Percentiles rank a stretch among this genome's conserved stretches.
phyloP scores from a whole-genome alignment of 1,284 basidiomycete species.

The Leccinum angustisporum region DNA sequence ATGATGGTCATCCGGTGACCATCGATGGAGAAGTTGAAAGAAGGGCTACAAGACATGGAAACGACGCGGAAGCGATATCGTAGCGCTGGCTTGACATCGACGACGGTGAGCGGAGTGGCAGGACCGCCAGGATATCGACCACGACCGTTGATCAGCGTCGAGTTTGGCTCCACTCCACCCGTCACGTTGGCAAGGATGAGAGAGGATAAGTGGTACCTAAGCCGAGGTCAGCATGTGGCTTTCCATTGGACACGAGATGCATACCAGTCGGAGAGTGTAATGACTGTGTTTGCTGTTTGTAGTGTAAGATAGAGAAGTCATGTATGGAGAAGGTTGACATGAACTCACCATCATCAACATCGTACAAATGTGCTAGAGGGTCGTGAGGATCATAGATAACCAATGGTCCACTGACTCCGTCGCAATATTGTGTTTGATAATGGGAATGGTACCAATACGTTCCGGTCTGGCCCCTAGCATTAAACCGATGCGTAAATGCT shows the following conservation, averaged over 20 bases:
- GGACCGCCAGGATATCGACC: conserved; percentile 42
- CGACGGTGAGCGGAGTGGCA: conserved; percentile 32
- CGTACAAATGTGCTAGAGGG: conserved; percentile 36
- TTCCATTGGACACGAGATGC: neutral
- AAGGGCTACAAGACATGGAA: conserved; percentile 35
- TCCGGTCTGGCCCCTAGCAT: conserved; percentile 23
- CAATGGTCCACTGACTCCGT: conserved; percentile 45
- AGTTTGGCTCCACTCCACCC: conserved; percentile 30
- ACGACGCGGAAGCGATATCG: conserved; percentile 38
- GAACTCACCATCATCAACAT: conserved; percentile 39
- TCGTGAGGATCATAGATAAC: conserved; percentile 42
- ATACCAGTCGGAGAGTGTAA: conserved; percentile 35
- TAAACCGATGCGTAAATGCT: conserved; percentile 28
- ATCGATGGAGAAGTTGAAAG: conserved; percentile 43
- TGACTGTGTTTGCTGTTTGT: conserved; percentile 31
- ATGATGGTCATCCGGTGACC: conserved; percentile 46
- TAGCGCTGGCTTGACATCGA: conserved; percentile 27
- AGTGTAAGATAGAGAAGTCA: conserved; percentile 2
- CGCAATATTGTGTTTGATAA: conserved; percentile 39
- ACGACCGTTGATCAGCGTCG: conserved; percentile 49
- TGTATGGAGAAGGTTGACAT: neutral
- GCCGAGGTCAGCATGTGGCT: neutral
- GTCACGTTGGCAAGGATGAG: conserved; percentile 5
- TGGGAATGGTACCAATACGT: conserved; percentile 39
- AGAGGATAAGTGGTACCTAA: conserved; percentile 30